Evolutionary conservation across 495 filamentous ascomycete genomes (phyloP).

Genomic region (Daldinia grandis): DNA sequence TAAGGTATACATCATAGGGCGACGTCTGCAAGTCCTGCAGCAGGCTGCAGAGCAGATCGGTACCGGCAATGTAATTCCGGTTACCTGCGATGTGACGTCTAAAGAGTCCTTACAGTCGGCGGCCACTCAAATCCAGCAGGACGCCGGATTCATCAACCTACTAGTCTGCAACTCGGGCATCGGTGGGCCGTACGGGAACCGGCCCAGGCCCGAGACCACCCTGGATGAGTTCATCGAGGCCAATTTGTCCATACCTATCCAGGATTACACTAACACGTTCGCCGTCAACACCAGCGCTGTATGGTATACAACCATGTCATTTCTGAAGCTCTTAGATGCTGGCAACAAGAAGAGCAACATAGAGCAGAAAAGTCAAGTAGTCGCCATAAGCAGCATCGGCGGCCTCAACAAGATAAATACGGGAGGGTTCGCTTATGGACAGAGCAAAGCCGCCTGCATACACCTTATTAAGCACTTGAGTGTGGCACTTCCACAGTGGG

Average conservation of each 20-base stretch:
- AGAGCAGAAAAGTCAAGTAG: slow-evolving; percentile 65
- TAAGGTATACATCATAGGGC: slow-evolving; percentile 77
- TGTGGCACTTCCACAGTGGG: slow-evolving; percentile 61
- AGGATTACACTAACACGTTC: slow-evolving; percentile 67
- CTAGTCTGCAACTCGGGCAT: slow-evolving; percentile 74
- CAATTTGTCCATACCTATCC: slow-evolving; percentile 60
- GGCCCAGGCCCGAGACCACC: slow-evolving; percentile 44
- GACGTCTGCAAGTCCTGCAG: slow-evolving; percentile 65
- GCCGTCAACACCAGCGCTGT: slow-evolving; percentile 67
- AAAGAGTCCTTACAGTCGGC: slow-evolving; percentile 65
- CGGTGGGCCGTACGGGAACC: slow-evolving; percentile 58
- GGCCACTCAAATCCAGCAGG: slow-evolving; percentile 60
- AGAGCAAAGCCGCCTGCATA: slow-evolving; percentile 69
- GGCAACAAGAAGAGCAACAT: slow-evolving; percentile 66
- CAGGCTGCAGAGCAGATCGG: slow-evolving; percentile 54
- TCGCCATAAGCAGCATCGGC: slow-evolving; percentile 70
- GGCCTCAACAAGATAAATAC: slow-evolving; percentile 64
- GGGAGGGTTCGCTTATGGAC: slow-evolving; percentile 66
- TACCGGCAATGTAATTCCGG: slow-evolving; percentile 61
- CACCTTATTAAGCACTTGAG: slow-evolving; percentile 72
- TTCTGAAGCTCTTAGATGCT: slow-evolving; percentile 67
- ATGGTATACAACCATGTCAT: slow-evolving; percentile 71
- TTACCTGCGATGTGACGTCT: slow-evolving; percentile 72
- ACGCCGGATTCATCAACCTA: slow-evolving; percentile 68
- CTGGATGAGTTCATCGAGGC: slow-evolving; percentile 63